Evolutionary conservation across 352 stramenopile genomes (phyloP), one percentile per base, ranked within the genome.

Genomic region (Pythium sp.): DNA sequence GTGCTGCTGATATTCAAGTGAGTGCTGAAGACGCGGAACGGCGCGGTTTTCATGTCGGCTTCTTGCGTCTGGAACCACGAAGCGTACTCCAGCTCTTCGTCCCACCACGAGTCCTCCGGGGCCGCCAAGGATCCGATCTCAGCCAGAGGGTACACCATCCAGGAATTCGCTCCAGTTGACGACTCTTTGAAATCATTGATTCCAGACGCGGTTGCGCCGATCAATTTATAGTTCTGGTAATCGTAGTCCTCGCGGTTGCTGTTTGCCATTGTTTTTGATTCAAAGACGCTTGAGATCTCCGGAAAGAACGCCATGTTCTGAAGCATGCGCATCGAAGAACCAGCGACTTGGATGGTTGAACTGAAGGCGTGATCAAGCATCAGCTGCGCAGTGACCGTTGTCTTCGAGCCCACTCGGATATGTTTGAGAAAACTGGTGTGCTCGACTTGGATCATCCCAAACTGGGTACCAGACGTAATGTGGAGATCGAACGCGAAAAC

Each of bases 271-370:
- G 54, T 34, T 18, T 49, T 36, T 5, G 30, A 64, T 4, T 68
- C 59, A 30, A 76, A 81, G n/a, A 51, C 70, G 30, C 75, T 83
- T 11, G 80, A 36, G 22, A 80, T 62, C 14, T 80, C 77, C 0
- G 69, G 66, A 51, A 80, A 78, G 62, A 75, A 82, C 22, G 67
- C 73, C 65, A 85, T 78, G 56, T 68, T 68, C 57, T 82, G 75
- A 8, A 83, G 47, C 69, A 85, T 68, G 1, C 75, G 73, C 62
- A 85, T 69, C 3, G 78, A 85, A 1, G 75, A 85, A 3, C 77
- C 77, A 0, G 58, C 24, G 15, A 74, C 53, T 51, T 76, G 71
- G 1, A 9, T 62, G 26, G 36, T 54, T n/a, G 58, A 65, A 14
- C 34, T 70, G 47, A 72, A 63, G 8, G 66, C 61, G 14, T 70